These are phyloP conservation scores for Paxillus rubicundulus DNA, from an alignment of 768 basidiomycete genomes.

Conservation along the genomic window DNA sequence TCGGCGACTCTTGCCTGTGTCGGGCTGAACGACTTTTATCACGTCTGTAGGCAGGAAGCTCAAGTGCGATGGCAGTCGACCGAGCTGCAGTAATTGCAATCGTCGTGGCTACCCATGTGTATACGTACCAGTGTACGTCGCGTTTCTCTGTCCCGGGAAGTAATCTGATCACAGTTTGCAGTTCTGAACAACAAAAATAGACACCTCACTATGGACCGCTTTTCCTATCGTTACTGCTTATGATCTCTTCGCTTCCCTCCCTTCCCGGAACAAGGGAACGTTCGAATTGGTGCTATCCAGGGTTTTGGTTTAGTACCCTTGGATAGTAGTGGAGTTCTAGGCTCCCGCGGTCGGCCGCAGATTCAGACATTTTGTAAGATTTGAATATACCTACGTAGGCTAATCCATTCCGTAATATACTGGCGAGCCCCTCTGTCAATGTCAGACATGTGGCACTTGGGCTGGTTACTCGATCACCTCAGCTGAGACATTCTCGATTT, in stretches of 20 bases:
- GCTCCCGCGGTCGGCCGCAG: slow-evolving; percentile 9
- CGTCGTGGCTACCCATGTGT: slow-evolving; percentile 55
- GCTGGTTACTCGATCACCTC: slow-evolving; percentile 27
- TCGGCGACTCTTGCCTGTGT: neutral
- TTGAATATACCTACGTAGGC: slow-evolving; percentile 24
- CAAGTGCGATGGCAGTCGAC: slow-evolving; percentile 66
- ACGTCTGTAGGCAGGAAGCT: slow-evolving; percentile 55
- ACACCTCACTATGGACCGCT: slow-evolving; percentile 5
- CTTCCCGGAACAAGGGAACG: slow-evolving; percentile 14
- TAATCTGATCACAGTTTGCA: slow-evolving; percentile 12
- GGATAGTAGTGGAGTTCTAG: slow-evolving; percentile 5
- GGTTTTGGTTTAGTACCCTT: neutral
- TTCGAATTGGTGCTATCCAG: slow-evolving; percentile 18
- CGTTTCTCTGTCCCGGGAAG: slow-evolving; percentile 4
- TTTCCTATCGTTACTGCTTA: neutral
- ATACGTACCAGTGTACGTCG: slow-evolving; percentile 65
- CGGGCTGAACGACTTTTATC: neutral
- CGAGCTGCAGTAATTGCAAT: slow-evolving; percentile 65
- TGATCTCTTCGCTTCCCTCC: slow-evolving; percentile 14
- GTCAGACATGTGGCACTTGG: no score
- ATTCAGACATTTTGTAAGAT: slow-evolving; percentile 12
- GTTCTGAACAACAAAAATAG: slow-evolving; percentile 34
- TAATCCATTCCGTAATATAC: slow-evolving; percentile 24
- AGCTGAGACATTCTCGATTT: slow-evolving; percentile 16
- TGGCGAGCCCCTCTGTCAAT: slow-evolving; percentile 3